Conservation (phyloP, 139 green algal species). For the Chlamydomonas urium region DNA sequence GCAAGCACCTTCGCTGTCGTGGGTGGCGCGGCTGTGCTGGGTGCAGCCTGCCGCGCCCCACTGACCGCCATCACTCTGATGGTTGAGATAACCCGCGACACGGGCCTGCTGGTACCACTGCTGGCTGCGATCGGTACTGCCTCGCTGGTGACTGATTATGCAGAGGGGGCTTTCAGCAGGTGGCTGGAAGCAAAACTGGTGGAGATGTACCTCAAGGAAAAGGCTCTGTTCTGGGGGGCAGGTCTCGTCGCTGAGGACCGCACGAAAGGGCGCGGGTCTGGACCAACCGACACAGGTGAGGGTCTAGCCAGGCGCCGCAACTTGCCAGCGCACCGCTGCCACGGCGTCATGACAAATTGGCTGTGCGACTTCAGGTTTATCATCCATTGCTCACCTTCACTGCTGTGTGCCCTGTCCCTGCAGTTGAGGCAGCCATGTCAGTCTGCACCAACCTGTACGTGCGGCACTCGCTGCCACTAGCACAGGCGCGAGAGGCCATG, state of each 20-base stretch:
- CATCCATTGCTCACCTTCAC: too few relatives aligned
- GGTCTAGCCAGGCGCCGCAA: too few relatives aligned
- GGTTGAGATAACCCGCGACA: slow-evolving; percentile 54
- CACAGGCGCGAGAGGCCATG: slow-evolving; percentile 48
- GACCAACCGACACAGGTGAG: too few relatives aligned
- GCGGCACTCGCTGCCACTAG: slow-evolving; percentile 48
- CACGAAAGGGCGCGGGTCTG: too few relatives aligned
- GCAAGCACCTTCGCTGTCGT: slow-evolving; percentile 50
- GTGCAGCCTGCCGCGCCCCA: slow-evolving; percentile 47
- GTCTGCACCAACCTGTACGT: slow-evolving; percentile 48
- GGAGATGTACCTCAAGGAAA: slow-evolving; percentile 41
- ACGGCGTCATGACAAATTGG: too few relatives aligned
- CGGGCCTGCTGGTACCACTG: slow-evolving; percentile 51
- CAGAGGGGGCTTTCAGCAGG: slow-evolving; percentile 38
- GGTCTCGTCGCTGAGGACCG: slow-evolving; percentile 9
- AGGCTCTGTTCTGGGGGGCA: slow-evolving; percentile 47
- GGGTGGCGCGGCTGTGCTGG: slow-evolving; percentile 52
- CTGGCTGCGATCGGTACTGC: slow-evolving; percentile 48
- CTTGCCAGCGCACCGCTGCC: too few relatives aligned
- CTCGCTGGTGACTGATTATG: slow-evolving; percentile 45
- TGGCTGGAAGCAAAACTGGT: slow-evolving; percentile 38
- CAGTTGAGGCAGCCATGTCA: slow-evolving; percentile 46
- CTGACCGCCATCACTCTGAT: slow-evolving; percentile 53
- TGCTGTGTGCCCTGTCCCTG: too few relatives aligned
- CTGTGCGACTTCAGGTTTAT: too few relatives aligned